Base-by-base conservation (phyloP, 345 rosid species). In the Cardamine chenopodiifolia region DNA sequence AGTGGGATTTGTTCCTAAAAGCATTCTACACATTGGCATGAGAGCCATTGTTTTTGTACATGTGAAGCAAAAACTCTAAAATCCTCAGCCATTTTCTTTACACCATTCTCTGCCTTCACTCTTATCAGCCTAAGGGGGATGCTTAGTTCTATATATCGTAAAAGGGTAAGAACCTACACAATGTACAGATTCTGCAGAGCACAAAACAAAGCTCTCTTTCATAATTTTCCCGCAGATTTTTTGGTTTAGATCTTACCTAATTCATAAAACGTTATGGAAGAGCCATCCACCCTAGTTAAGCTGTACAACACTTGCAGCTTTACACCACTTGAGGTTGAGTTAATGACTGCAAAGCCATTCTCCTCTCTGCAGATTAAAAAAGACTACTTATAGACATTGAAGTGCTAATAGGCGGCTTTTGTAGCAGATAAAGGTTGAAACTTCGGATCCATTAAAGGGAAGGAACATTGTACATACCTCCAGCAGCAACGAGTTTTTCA, bases 401-500 rank as follows among this genome's bases (percentile, higher is more conserved):
- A 22, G 14, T 6, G 25, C 22, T 1, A 12, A 19, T 19, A 28
- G 6, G 15, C 7, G 7, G 32, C 22, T 1, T 45, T 70, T 23
- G 18, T 22, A 61, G 68, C 61, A 49, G 9, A 52, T 2, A 45
- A 60, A 68, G 17, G 61, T 9, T 49, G 1, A 18, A 17, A 49
- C 42, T n/a, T 6, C 57, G 32, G 8, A 57, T 6, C 6, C 9
- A 59, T 1, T 31, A 75, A 2, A 60, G 34, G 6, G 31, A 49
- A 62, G 62, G 63, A 60, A 55, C 58, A 22, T 34, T 31, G 63
- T 18, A 69, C 45, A 39, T 86, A 93, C 98, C 98, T 81, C 98
- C 98, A 32, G 98, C 90, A 12, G 93, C 91, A 59, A 93, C 97
- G 15, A 93, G 96, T 73, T 93, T 90, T 86, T 93, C 98, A 56